A percentile compares a stretch with the other conserved stretches of the same genome.
phyloP scores from a whole-genome alignment of 805 yeast species.

The Kazachstania kunashirensis region DNA sequence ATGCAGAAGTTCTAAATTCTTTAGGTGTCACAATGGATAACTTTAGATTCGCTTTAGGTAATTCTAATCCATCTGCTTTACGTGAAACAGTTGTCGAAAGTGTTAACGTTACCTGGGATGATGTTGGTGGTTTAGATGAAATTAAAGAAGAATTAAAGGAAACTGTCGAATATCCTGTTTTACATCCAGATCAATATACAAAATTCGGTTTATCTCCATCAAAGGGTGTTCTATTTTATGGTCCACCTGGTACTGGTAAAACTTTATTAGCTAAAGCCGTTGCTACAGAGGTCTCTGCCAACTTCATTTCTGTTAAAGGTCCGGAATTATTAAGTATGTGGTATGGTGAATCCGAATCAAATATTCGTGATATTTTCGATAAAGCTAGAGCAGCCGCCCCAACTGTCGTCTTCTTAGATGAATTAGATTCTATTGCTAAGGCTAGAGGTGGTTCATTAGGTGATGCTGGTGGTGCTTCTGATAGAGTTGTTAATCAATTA shows the following conservation, averaged over 20 bases:
- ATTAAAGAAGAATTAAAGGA: slow-evolving; percentile 96
- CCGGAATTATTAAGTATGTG: slow-evolving; percentile 76
- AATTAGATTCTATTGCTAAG: slow-evolving; percentile 94
- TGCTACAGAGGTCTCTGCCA: slow-evolving; percentile 98
- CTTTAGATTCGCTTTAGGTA: slow-evolving; percentile 94
- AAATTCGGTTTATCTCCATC: slow-evolving; percentile 97
- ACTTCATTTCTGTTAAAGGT: slow-evolving; percentile 73
- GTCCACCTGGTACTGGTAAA: slow-evolving; percentile 99
- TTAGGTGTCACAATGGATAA: slow-evolving; percentile 98
- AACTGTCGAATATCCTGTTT: slow-evolving; percentile 97
- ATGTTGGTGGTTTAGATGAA: slow-evolving; percentile 95
- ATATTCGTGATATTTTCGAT: slow-evolving; percentile 94
- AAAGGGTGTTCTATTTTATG: slow-evolving; percentile 96
- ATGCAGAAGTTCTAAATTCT: slow-evolving; percentile 92
- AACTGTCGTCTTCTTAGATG: slow-evolving; percentile 96
- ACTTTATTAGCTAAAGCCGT: slow-evolving; percentile 97
- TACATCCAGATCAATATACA: slow-evolving; percentile 97
- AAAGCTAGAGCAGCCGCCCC: slow-evolving; percentile 99
- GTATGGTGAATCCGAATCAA: slow-evolving; percentile 97
- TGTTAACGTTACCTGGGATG: slow-evolving; percentile 98
- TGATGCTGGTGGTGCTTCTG: slow-evolving; percentile 98
- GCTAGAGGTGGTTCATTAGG: slow-evolving; percentile 95
- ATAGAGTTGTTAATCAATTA: slow-evolving; percentile 94
- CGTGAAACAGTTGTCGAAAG: slow-evolving; percentile 99
- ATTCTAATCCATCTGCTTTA: slow-evolving; percentile 96